phyloP scores from a whole-genome alignment of 495 filamentous ascomycete species.

The Ramalina peruviana region DNA sequence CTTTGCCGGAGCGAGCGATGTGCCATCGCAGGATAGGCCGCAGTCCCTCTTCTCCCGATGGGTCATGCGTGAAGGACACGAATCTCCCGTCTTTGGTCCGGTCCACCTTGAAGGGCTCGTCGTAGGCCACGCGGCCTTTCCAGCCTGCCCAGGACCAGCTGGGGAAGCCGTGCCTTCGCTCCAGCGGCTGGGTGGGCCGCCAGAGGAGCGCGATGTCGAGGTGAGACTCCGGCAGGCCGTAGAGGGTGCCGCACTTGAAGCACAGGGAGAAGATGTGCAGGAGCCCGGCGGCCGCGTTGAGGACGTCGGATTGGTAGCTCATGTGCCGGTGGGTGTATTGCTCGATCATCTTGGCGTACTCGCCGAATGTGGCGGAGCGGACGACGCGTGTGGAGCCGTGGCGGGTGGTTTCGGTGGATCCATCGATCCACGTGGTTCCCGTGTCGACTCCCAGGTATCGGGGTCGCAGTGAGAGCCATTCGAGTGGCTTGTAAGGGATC shows the following conservation, averaged over 20 bases:
- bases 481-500: background rate
- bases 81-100: background rate
- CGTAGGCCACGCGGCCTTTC: conserved; percentile 1
- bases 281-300: background rate
- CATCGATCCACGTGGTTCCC: background rate
- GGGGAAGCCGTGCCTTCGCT: background rate
- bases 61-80: background rate
- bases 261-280: conserved; percentile 1
- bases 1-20: background rate
- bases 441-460: conserved; percentile 1
- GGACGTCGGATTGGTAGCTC: conserved; percentile 1
- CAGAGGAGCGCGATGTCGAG: conserved; percentile 1
- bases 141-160: conserved; percentile 6
- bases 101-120: background rate
- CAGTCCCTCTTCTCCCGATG: background rate
- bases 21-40: background rate
- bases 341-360: background rate
- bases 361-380: conserved; percentile 1
- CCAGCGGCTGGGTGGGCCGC: background rate
- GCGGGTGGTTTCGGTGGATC: background rate
- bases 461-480: background rate
- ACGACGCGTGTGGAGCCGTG: background rate
- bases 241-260: background rate
- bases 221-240: background rate
- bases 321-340: conserved; percentile 1